phyloP scores from a whole-genome alignment of 768 basidiomycete genomes.

The Suillus decipiens region DNA sequence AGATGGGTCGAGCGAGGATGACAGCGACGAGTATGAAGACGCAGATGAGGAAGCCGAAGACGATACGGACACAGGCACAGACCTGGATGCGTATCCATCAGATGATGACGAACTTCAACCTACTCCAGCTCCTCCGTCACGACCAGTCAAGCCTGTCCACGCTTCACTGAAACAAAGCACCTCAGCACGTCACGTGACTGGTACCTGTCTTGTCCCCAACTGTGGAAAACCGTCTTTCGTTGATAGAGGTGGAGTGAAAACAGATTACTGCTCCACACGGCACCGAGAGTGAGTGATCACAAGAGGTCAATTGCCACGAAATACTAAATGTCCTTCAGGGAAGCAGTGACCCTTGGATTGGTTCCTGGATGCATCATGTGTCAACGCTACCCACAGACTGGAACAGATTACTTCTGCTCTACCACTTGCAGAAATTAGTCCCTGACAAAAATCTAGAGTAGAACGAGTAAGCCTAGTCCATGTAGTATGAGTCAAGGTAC shows the following conservation, averaged over 20 bases:
- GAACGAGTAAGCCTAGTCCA: too few relatives aligned
- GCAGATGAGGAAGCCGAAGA: constrained; percentile 27
- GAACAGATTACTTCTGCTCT: constrained; percentile 64
- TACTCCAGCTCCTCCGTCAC: constrained; percentile 15
- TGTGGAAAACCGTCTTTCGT: constrained; percentile 60
- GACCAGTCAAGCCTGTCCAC: constrained; percentile 12
- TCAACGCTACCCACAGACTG: constrained; percentile 56
- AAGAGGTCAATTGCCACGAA: constrained; percentile 7
- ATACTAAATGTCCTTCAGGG: constrained; percentile 38
- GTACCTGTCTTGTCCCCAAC: constrained; percentile 54
- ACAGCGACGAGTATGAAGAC: constrained; percentile 20
- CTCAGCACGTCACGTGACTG: constrained; percentile 24
- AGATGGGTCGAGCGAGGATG: constrained; percentile 27
- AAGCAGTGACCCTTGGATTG: constrained; percentile 56
- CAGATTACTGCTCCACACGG: constrained; percentile 57
- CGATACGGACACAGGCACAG: constrained; percentile 23
- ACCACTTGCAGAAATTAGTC: constrained; percentile 60
- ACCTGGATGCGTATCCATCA: constrained; percentile 35
- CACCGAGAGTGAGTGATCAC: constrained; percentile 60
- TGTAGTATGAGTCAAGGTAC: too few relatives aligned
- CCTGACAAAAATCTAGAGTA: constrained; percentile 45
- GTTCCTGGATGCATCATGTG: constrained; percentile 66
- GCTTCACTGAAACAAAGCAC: constrained; percentile 16
- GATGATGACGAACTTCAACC: constrained; percentile 27
- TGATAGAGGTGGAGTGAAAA: constrained; percentile 51